Base-by-base conservation (phyloP, 2,329 filamentous ascomycete species). In the Hymenoscyphus fraxineus region DNA sequence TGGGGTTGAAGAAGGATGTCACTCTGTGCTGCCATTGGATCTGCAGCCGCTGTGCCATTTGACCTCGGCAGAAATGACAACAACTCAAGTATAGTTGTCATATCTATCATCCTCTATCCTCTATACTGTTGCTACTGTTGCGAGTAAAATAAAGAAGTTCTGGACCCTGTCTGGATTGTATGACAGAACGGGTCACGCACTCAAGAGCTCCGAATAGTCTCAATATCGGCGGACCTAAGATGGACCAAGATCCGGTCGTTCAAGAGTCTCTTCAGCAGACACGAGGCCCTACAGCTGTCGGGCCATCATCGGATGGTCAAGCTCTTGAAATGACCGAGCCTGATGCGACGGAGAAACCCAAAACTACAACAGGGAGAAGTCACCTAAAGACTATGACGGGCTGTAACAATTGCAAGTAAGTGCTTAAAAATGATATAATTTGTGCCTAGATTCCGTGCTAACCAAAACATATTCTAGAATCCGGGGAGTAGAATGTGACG, bases 341-440 rank as follows among this genome's bases (percentile, higher is more conserved):
- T 12, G 19, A 51, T 1, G 9, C 19, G 7, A 51, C 3, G 7
- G 19, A 51, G 15, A n/a, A n/a, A n/a, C 3, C n/a, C n/a, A 12
- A 22, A 22, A 9, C 1, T 7, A 15, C 67, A 65, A 47, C 64
- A 66, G 54, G 68, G 61, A 70, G 73, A 47, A 73, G 72, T 64
- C 66, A 65, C 15, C 72, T 73, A 1, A 88, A 88, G 73, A 85
- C 88, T 67, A 88, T 87, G 77, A 88, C 85, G 0, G 86, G 86
- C 47, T 89, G 86, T 75, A 81, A 80, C 71, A 87, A 85, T 74
- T 89, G 86, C 86, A 89, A 89, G 86, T 88, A 80, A 74, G 86
- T 65, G 22, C 55, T 12, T 16, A 5, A 35, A 38, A 16, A 3
- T 12, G 2, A 15, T 19, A 12, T 32, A 3, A 16, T n/a, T 6